A percentile compares a stretch with the other conserved stretches of the same genome.
These are phyloP conservation scores for Chiua virens DNA, from an alignment of 768 basidiomycete species.

Conservation along the genomic window DNA sequence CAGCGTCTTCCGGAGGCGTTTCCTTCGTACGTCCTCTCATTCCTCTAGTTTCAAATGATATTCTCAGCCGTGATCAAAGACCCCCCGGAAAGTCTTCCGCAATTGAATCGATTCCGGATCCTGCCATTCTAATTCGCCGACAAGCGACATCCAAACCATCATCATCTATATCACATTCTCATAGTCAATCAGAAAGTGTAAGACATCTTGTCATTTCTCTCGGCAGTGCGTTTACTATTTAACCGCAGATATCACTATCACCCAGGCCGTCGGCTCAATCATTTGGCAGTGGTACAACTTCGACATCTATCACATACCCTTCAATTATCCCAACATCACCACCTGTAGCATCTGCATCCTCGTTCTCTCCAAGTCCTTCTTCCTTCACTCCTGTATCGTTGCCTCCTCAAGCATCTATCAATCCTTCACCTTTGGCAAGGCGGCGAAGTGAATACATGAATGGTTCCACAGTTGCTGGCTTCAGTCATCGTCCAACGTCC, in stretches of 20 bases:
- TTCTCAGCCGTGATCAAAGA: constrained; percentile 20
- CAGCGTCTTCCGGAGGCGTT: constrained; percentile 19
- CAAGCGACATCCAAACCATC: constrained; percentile 44
- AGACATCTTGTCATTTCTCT: constrained; percentile 12
- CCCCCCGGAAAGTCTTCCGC: constrained; percentile 12
- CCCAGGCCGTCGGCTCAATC: constrained; percentile 35
- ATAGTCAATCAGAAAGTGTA: constrained; percentile 53
- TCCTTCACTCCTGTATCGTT: constrained; percentile 48
- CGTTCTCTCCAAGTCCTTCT: constrained; percentile 40
- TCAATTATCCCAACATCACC: constrained; percentile 41
- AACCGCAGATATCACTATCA: constrained; percentile 35
- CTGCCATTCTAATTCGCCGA: constrained; percentile 39
- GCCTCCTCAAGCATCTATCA: constrained; percentile 85
- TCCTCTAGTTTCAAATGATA: neutral
- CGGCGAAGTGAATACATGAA: constrained; percentile 78
- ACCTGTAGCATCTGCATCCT: constrained; percentile 35
- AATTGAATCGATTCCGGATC: constrained; percentile 12
- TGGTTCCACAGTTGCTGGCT: constrained; percentile 58
- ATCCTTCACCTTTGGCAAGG: constrained; percentile 71
- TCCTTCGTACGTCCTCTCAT: constrained; percentile 19
- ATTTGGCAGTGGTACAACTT: constrained; percentile 38
- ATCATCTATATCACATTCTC: constrained; percentile 45
- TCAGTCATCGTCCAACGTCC: constrained; percentile 42
- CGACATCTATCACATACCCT: constrained; percentile 54
- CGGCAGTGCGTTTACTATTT: constrained; percentile 14